phyloP scores from a whole-genome alignment of 2,329 filamentous ascomycete species.

The Teratosphaeria gauchensis region DNA sequence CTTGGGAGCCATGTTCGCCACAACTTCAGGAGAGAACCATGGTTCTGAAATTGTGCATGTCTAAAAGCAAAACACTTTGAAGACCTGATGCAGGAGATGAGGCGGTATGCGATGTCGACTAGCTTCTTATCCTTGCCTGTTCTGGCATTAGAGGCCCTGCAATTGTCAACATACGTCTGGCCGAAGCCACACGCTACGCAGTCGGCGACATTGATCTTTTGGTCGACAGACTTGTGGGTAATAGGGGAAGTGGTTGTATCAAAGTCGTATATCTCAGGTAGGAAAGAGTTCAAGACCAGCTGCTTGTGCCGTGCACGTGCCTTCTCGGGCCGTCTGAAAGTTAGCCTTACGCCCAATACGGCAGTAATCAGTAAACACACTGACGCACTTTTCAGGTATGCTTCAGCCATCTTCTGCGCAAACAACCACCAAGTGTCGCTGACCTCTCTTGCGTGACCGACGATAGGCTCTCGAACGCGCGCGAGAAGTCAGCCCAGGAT shows the following conservation, averaged over 20 bases:
- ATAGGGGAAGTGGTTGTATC: neutral
- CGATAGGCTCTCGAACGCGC: neutral
- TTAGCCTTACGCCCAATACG: neutral
- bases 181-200: neutral
- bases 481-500: conserved; percentile 10
- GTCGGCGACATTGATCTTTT: neutral
- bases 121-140: too few relatives aligned
- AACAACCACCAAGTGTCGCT: neutral
- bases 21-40: conserved; percentile 4
- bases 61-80: conserved; percentile 11
- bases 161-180: neutral
- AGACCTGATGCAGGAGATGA: neutral
- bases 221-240: neutral
- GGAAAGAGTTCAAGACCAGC: too few relatives aligned
- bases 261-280: too few relatives aligned
- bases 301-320: neutral
- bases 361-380: neutral
- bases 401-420: neutral
- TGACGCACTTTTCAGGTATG: neutral
- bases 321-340: too few relatives aligned
- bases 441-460: neutral
- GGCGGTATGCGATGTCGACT: neutral
- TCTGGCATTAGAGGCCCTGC: neutral
- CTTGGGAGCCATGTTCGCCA: conserved; percentile 36
- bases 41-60: conserved; percentile 6